A percentile compares a stretch with the other conserved stretches of the same genome.
These are phyloP conservation scores for Afroboletus lepidellus DNA, from an alignment of 1,284 basidiomycete genomes.

Conservation along the genomic window DNA sequence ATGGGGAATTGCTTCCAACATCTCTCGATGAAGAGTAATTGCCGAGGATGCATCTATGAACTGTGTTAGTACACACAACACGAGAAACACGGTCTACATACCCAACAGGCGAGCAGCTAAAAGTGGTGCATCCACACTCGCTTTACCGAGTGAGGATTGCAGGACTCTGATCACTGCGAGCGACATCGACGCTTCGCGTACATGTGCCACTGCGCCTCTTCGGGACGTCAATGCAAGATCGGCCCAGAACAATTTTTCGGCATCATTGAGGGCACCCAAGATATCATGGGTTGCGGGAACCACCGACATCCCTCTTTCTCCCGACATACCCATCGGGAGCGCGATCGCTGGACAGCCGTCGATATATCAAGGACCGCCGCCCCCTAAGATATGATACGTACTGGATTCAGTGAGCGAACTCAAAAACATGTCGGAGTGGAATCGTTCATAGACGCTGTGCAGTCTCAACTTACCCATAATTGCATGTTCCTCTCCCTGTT, in stretches of 20 bases:
- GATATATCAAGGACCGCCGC: background rate
- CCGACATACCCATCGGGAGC: slow-evolving; percentile 76
- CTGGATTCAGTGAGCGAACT: slow-evolving; percentile 86
- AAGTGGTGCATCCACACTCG: slow-evolving; percentile 46
- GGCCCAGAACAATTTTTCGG: slow-evolving; percentile 69
- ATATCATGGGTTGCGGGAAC: slow-evolving; percentile 59
- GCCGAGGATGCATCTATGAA: slow-evolving; percentile 63
- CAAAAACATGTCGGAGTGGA: slow-evolving; percentile 82
- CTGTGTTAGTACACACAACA: background rate
- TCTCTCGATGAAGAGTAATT: slow-evolving; percentile 78
- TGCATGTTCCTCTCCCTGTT: slow-evolving; percentile 68
- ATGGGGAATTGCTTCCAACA: slow-evolving; percentile 65
- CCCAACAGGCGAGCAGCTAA: slow-evolving; percentile 67
- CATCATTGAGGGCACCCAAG: slow-evolving; percentile 56
- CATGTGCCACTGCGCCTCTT: slow-evolving; percentile 63
- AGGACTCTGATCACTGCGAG: slow-evolving; percentile 72
- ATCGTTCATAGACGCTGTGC: slow-evolving; percentile 72
- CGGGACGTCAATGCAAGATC: slow-evolving; percentile 58
- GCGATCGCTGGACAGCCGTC: slow-evolving; percentile 61
- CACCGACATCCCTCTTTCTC: slow-evolving; percentile 39
- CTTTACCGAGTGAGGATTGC: slow-evolving; percentile 75
- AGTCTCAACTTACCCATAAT: slow-evolving; percentile 74
- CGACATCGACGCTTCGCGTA: slow-evolving; percentile 72
- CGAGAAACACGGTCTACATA: slow-evolving; percentile 33
- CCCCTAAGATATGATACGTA: slow-evolving; percentile 36